Conservation (phyloP, 805 yeast species). For the Candida dendrica region DNA sequence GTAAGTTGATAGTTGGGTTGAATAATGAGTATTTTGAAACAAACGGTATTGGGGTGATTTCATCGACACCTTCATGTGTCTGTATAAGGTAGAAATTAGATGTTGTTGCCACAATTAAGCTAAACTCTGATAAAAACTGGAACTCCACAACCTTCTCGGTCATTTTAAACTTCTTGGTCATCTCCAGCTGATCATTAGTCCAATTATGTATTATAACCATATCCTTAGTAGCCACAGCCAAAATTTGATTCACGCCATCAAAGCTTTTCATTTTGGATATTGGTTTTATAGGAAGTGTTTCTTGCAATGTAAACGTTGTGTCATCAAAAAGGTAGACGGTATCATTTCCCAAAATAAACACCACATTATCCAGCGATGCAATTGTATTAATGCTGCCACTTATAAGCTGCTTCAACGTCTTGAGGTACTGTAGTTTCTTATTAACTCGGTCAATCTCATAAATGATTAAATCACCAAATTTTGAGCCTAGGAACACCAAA, state of each 20-base stretch:
- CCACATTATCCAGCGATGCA: neutral
- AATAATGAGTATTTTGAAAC: neutral
- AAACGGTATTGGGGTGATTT: neutral
- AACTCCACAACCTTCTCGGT: slow-evolving; percentile 20
- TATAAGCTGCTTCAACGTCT: neutral
- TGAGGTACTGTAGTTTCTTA: neutral
- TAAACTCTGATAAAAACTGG: slow-evolving; percentile 13
- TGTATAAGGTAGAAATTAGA: slow-evolving; percentile 15
- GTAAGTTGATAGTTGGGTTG: neutral
- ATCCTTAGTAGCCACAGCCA: slow-evolving; percentile 10
- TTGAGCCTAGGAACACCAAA: neutral
- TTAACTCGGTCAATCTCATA: neutral
- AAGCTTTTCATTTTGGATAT: slow-evolving; percentile 2
- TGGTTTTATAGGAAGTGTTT: slow-evolving; percentile 13
- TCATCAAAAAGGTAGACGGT: slow-evolving; percentile 3
- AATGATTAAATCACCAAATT: neutral
- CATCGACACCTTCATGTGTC: slow-evolving; percentile 7
- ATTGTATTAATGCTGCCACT: neutral
- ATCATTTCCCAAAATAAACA: slow-evolving; percentile 1
- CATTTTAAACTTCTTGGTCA: slow-evolving; percentile 17
- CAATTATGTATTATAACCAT: slow-evolving; percentile 17
- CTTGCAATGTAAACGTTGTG: slow-evolving; percentile 1
- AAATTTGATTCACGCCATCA: neutral
- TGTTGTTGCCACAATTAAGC: slow-evolving; percentile 15
- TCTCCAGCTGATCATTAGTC: slow-evolving; percentile 21